Base-by-base conservation (phyloP, 345 rosid genomes). In the Punica granatum region DNA sequence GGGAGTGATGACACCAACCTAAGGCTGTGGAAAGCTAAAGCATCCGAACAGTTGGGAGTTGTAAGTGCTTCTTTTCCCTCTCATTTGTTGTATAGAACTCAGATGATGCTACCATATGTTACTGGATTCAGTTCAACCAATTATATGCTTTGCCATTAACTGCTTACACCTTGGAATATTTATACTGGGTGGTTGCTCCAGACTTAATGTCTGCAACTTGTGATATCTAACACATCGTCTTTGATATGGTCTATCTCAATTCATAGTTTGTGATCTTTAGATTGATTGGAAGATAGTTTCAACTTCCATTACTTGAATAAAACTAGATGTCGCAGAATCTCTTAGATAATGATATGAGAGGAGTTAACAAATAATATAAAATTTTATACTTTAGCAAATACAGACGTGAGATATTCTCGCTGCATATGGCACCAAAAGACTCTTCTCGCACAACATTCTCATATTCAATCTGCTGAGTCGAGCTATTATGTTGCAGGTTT, bases 1-100 rank as follows among this genome's bases (percentile, higher is more conserved):
- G 99, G 97, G 35, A 95, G 99, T 66, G 98, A 95, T 80, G 98
- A 92, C 71, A 88, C 97, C 31, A 95, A 95, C 75, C 84, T 95
- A 64, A 83, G 98, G 82, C 73, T 95, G 66, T 92, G 99, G 98
- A 95, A 95, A 84, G 96, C 99, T 67, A 95, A 88, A 73, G 98
- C 98, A 37, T 90, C 99, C 4, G 99, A 95, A 66, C 99, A 92
- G 77, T 33, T 89, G 75, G 99, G 99, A 82, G 90, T 95, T 65
- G 98, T 93, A 86, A 87, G 94, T 64, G 42, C 34, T 54, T 34
- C 37, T 28, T 39, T 44, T 0, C 28, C 0, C n/a, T 26, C 18
- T 26, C 14, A 13, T 6, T 26, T 0, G 19, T 56, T 28, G 7
- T 12, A 13, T 0, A 11, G 34, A 56, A 14, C 15, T 13, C 15